Evolutionary conservation across 2,329 filamentous ascomycete species (phyloP).

Genomic region (Cercospora canescens): DNA sequence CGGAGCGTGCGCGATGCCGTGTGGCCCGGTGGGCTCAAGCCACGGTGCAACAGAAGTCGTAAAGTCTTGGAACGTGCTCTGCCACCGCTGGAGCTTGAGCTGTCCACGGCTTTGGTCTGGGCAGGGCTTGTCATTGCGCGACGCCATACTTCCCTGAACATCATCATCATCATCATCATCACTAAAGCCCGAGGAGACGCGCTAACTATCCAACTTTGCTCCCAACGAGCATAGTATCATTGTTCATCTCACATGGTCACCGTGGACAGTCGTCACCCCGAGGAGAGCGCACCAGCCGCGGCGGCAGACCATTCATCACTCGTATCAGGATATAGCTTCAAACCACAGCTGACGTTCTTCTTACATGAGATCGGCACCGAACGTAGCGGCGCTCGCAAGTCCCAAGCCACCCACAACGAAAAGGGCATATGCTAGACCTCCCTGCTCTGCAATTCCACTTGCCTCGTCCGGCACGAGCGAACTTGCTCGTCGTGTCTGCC

Average conservation of each 20-base stretch:
- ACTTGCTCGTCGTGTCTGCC: neutral
- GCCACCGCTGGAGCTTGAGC: slow-evolving; percentile 3
- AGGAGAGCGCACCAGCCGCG: neutral
- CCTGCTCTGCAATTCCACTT: neutral
- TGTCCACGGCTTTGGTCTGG: neutral
- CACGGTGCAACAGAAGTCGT: neutral
- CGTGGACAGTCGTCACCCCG: neutral
- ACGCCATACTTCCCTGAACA: neutral
- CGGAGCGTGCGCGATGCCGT: neutral
- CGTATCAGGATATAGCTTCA: neutral
- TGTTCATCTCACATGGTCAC: neutral
- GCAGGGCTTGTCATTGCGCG: slow-evolving; percentile 1
- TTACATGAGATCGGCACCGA: slow-evolving; percentile 38
- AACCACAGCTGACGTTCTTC: neutral
- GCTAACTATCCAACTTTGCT: neutral
- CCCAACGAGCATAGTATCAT: neutral
- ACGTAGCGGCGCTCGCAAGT: neutral
- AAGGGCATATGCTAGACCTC: slow-evolving; percentile 1
- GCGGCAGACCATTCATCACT: neutral
- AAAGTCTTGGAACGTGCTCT: slow-evolving; percentile 2
- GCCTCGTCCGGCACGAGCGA: neutral
- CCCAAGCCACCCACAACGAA: neutral
- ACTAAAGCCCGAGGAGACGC: neutral
- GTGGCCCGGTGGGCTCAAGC: neutral
- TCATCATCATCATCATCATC: neutral